Base-by-base conservation (phyloP, 2,329 filamentous ascomycete genomes). In the Coniella lustricola region DNA sequence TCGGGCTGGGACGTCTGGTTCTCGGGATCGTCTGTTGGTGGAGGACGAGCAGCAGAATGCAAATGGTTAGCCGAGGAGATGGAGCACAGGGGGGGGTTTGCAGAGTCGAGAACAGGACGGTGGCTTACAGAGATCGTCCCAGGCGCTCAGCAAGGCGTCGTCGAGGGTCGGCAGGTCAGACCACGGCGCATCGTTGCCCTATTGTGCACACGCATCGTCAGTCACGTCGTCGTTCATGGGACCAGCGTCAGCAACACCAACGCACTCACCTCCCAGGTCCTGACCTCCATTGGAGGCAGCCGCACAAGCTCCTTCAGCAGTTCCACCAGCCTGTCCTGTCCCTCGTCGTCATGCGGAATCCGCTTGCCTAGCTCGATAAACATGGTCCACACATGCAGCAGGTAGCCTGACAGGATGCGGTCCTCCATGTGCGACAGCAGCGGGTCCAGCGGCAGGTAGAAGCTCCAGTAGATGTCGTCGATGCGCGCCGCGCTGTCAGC, bases 401-500 rank as follows among this genome's bases (percentile, higher is more conserved):
- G 45, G 36, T 52, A 52, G 1, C 50, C 50, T 3, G 50, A 52
- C 1, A 52, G 43, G 31, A 52, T 52, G 4, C 47, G 38, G 21
- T 52, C 50, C 47, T 52, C 50, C 50, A 52, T 47, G 20, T 40
- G 45, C 21, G 44, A 44, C 5, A 46, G 12, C 7, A 52, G 32
- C 8, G 50, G 50, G 35, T 52, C 50, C 12, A 52, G 35, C 0
- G 50, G 50, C 18, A 52, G 41, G 29, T 52, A 52, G n/a, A 50
- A 52, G 44, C 50, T 52, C 50, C 50, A 52, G 47, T 52, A 52
- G n/a, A 52, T 45, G 39, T 52, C 50, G 35, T 52, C 50, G 14
- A 52, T 50, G 31, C 50, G 47, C 9, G 43, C 48, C 17, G 50
- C 50, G 32, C 49, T 44, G 14, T 50, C 50, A 14, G 50, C 34